phyloP scores from a whole-genome alignment of 495 filamentous ascomycete species.

The Talaromyces wortmannii region DNA sequence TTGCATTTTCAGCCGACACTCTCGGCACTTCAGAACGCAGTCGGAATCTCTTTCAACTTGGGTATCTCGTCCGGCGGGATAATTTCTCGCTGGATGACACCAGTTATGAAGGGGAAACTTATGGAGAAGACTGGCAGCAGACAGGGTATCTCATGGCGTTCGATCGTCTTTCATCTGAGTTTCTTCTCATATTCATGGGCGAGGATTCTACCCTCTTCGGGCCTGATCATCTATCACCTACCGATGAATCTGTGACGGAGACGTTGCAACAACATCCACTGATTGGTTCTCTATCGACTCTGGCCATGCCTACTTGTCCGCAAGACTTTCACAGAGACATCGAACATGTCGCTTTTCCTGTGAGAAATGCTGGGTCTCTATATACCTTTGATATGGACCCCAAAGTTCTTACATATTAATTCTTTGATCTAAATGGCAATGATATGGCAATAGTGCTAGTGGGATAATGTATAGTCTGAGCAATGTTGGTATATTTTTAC shows the following conservation, averaged over 20 bases:
- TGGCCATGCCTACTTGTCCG: neutral
- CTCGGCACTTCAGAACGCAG: conserved; percentile 7
- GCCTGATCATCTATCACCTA: neutral
- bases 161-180: conserved; percentile 24
- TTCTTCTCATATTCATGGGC: conserved; percentile 23
- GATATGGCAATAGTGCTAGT: neutral
- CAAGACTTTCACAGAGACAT: conserved; percentile 1
- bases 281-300: neutral
- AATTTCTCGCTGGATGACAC: neutral
- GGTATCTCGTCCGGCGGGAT: conserved; percentile 17
- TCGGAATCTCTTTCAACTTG: conserved; percentile 30
- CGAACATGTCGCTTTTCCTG: conserved; percentile 1
- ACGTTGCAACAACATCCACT: neutral
- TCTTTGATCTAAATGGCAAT: neutral
- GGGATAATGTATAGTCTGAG: neutral
- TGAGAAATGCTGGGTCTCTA: conserved; percentile 2
- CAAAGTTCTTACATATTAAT: conserved; percentile 12
- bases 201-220: conserved; percentile 12
- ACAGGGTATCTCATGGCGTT: conserved; percentile 32
- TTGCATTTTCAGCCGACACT: conserved; percentile 8
- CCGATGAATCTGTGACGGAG: neutral
- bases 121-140: conserved; percentile 12
- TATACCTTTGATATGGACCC: conserved; percentile 25
- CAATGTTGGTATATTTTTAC: too few species aligned
- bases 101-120: neutral